phyloP scores from a whole-genome alignment of 495 filamentous ascomycete genomes.

The Parathielavia hyrcaniae region DNA sequence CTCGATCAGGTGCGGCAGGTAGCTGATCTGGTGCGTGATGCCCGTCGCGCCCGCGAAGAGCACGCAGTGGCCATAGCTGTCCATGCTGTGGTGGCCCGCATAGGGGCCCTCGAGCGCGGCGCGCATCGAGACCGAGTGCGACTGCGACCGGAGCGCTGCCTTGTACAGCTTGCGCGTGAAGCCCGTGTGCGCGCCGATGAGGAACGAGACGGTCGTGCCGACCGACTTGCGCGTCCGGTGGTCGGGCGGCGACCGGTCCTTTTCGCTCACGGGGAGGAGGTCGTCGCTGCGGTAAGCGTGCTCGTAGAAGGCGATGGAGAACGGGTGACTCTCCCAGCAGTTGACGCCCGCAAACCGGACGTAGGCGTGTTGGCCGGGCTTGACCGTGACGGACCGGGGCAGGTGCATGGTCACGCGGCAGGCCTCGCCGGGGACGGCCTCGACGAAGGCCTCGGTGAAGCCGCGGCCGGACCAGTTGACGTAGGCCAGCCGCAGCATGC shows the following conservation, averaged over 20 bases:
- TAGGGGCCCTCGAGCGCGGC: conserved; percentile 80
- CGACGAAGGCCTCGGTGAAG: conserved; percentile 64
- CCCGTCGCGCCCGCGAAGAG: conserved; percentile 89
- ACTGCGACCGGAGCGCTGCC: conserved; percentile 18
- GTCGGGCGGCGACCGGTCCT: conserved; percentile 21
- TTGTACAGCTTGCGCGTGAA: conserved; percentile 80
- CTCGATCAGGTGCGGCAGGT: conserved; percentile 70
- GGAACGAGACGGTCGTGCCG: conserved; percentile 49
- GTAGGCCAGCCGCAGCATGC: conserved; percentile 62
- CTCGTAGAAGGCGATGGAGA: conserved; percentile 82
- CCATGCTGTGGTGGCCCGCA: conserved; percentile 69
- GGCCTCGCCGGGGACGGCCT: conserved; percentile 75
- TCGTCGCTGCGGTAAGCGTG: conserved; percentile 32
- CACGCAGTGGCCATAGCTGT: conserved; percentile 84
- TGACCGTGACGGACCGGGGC: conserved; percentile 67
- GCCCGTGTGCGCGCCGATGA: conserved; percentile 79
- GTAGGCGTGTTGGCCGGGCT: conserved; percentile 83
- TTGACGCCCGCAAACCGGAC: conserved; percentile 71
- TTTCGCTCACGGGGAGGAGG: conserved; percentile 29
- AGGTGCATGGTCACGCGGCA: conserved; percentile 75
- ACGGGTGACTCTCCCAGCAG: conserved; percentile 84
- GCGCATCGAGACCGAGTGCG: conserved; percentile 30
- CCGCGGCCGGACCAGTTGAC: conserved; percentile 57
- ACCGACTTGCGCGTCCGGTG: conserved; percentile 11
- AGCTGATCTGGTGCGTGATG: conserved; percentile 92